Evolutionary conservation across 2,329 filamentous ascomycete genomes (phyloP).

Genomic region (Cyphellophora europaea): DNA sequence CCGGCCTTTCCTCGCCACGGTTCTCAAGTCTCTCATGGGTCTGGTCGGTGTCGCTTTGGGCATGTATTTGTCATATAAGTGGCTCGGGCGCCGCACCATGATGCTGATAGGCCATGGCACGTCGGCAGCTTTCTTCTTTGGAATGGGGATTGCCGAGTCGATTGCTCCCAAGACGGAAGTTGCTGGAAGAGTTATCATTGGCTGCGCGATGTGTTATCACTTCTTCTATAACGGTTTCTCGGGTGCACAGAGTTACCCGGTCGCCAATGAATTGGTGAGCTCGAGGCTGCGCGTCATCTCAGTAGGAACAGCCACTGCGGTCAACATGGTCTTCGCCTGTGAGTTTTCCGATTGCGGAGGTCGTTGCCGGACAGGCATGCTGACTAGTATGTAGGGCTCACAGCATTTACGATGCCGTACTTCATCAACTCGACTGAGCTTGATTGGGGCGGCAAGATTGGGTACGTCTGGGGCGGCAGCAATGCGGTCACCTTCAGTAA

Average conservation of each 20-base stretch:
- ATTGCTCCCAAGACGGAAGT: too few relatives aligned
- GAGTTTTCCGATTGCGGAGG: too few relatives aligned
- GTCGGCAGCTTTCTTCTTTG: too few relatives aligned
- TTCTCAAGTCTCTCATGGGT: conserved; percentile 22
- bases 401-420: conserved; percentile 29
- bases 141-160: too few relatives aligned
- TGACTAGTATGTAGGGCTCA: conserved; percentile 21
- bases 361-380: too few relatives aligned
- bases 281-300: too few relatives aligned
- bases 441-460: conserved; percentile 37
- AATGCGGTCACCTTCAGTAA: conserved; percentile 28
- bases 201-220: too few relatives aligned
- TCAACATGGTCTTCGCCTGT: conserved; percentile 26
- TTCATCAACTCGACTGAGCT: conserved; percentile 31
- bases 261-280: too few relatives aligned
- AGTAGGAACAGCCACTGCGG: too few relatives aligned
- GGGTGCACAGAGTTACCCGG: too few relatives aligned
- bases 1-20: conserved; percentile 22
- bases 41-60: conserved; percentile 28
- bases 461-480: conserved; percentile 39
- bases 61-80: conserved; percentile 26
- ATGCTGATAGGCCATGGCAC: conserved; percentile 25
- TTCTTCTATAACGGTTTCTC: too few relatives aligned
- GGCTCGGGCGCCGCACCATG: conserved; percentile 24
- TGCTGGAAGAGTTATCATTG: too few relatives aligned